Evolutionary conservation across 805 yeast species (phyloP).

Genomic region (Ogataea pini): DNA sequence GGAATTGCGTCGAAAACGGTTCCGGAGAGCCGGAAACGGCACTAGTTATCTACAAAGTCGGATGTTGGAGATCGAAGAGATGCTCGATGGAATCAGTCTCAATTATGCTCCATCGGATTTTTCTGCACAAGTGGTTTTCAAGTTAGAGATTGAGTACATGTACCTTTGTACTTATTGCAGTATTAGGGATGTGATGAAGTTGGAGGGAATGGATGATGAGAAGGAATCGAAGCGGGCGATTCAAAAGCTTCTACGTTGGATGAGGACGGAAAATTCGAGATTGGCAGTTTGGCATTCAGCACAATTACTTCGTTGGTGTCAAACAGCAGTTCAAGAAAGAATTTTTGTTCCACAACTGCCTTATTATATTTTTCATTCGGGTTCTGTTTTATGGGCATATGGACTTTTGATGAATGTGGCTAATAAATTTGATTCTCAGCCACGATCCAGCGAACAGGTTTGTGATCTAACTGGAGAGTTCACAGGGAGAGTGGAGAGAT

Average conservation of each 20-base stretch:
- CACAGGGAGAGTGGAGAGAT: slow-evolving; percentile 5
- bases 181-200: slow-evolving; percentile 11
- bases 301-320: slow-evolving; percentile 6
- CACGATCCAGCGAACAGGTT: not conserved
- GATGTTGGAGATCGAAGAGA: slow-evolving; percentile 10
- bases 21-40: slow-evolving; percentile 4
- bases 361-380: slow-evolving; percentile 10
- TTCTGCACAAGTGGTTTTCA: slow-evolving; percentile 4
- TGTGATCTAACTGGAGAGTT: slow-evolving; percentile 8
- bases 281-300: slow-evolving; percentile 12
- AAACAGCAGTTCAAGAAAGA: not conserved
- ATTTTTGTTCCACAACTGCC: slow-evolving; percentile 11
- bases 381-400: slow-evolving; percentile 13
- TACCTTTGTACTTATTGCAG: slow-evolving; percentile 11
- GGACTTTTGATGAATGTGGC: slow-evolving; percentile 12
- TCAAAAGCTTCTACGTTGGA: slow-evolving; percentile 9
- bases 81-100: slow-evolving; percentile 8
- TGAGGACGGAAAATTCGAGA: slow-evolving; percentile 10
- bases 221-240: slow-evolving; percentile 11
- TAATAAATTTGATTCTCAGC: slow-evolving; percentile 4
- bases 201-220: slow-evolving; percentile 15
- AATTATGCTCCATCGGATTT: not conserved
- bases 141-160: slow-evolving; percentile 12
- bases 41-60: slow-evolving; percentile 5
- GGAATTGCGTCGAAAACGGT: not conserved